Evolutionary conservation across 2,329 filamentous ascomycete genomes (phyloP), one percentile per base, ranked within the genome.

Genomic region (Trichoderma aggressivum): DNA sequence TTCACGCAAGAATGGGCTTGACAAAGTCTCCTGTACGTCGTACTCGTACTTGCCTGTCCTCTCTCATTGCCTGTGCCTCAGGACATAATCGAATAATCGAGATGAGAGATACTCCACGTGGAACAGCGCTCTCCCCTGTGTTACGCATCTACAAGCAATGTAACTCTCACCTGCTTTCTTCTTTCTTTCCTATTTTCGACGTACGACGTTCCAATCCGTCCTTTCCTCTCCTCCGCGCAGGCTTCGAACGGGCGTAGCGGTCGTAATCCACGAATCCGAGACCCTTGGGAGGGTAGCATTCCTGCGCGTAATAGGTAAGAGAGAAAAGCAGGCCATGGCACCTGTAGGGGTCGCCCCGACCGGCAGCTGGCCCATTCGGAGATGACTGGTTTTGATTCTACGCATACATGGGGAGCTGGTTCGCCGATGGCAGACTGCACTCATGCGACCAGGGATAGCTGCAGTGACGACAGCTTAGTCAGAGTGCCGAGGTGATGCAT

Each of bases 341-440:
- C 24, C 16, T 36, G 50, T 32, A 60, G 36, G 56, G 56, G 21
- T 60, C 28, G 56, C 55, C 55, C 24, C 30, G 43, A 30, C 21
- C 39, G 26, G 53, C 56, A 11, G 56, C 16, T 60, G 66, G 66
- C 21, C 56, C 16, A 53, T 60, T 39, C 66, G 66, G 56, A 69
- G 66, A 69, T 69, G 66, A 68, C 63, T 53, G 50, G 18, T 43
- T 59, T 53, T 53, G 47, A 28, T 32, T 59, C 28, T 14, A 60
- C 24, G 63, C 32, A 32, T n/a, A 56, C 47, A 34, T 36, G 8
- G 21, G 16, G 30, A 55, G 62, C n/a, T 18, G 24, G n/a, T 24
- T 26, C 26, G 55, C 26, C n/a, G 50, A 47, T 18, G 5, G 26
- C 5, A 28, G 26, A 30, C 34, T 47, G 53, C 18, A 36, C 59